Base-by-base conservation (phyloP, 192 early-diverging fungal genomes). In the Tieghemiomyces parasiticus region DNA sequence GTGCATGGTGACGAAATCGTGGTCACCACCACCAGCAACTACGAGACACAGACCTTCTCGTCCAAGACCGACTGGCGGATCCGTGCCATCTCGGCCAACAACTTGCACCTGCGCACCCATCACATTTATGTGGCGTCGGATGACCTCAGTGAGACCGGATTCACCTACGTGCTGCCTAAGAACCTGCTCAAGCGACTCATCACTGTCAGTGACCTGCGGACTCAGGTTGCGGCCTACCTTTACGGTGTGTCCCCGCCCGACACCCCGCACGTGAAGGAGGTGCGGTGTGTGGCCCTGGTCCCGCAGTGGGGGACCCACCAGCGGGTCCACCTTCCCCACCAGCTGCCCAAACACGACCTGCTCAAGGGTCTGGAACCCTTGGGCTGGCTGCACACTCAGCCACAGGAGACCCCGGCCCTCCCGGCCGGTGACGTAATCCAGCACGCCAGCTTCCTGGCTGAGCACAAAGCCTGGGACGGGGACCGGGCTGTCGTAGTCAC, bases 11-110 rank as follows among this genome's bases (percentile, higher is more conserved):
- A 97, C 73, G 90, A 99, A 73, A 96, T 97, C 74, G 86, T 97
- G 64, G 89, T 92, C n/a, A 93, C 91, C 1, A 97, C 93, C 4
- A 95, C 92, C 3, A 92, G 90, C 61, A 91, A 91, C 62, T 99
- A 95, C 66, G 95, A 97, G 73, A 85, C 89, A 6, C 89, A 93
- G 73, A 91, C 91, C 3, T 99, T 99, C 71, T 80, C 86, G n/a
- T 95, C 93, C 46, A 97, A 99, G 77, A 96, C 93, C 4, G 95
- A 99, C 68, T 99, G 95, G 95, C 89, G 95, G 60, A 82, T 93
- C 47, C 85, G 95, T 44, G 93, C 95, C n/a, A 90, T 99, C 54
- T 91, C 95, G 3, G 86, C 92, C 10, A 93, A 93, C 60, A 97
- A 95, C 68, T 69, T 99, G 68, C 87, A 90, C 59, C 71, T 97